Conservation (phyloP, 371 early-diverging fungal species). For the Chytridium lagenaria region DNA sequence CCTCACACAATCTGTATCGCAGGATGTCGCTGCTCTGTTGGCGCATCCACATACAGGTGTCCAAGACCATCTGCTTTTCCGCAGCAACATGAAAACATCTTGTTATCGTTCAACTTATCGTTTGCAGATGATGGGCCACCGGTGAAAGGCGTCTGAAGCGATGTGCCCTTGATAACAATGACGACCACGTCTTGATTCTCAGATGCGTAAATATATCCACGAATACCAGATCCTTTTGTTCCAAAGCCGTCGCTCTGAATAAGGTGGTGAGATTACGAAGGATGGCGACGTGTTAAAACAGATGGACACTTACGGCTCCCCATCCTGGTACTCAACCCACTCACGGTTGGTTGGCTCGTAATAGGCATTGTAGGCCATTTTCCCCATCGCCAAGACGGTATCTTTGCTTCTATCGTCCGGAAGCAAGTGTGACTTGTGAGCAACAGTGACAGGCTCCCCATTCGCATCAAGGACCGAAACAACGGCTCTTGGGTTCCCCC, state of each 20-base stretch:
- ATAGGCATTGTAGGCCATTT: constrained; percentile 65
- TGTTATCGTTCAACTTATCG: constrained; percentile 75
- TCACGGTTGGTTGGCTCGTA: constrained; percentile 32
- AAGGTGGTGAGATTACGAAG: neutral
- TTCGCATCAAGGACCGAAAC: neutral
- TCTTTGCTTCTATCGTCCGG: constrained; percentile 24
- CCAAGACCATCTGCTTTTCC: constrained; percentile 71
- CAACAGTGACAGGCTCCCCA: neutral
- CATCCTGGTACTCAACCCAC: constrained; percentile 81
- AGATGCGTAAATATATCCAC: constrained; percentile 86
- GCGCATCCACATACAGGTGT: constrained; percentile 17
- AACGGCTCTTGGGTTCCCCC: neutral
- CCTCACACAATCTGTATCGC: constrained; percentile 35
- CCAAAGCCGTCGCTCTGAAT: constrained; percentile 55
- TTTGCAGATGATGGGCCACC: constrained; percentile 73
- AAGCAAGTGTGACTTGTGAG: constrained; percentile 12
- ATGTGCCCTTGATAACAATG: constrained; percentile 91
- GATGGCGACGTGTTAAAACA: neutral
- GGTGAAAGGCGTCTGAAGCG: constrained; percentile 59
- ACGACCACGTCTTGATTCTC: constrained; percentile 70
- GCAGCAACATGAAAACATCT: constrained; percentile 96
- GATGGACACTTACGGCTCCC: constrained; percentile 38
- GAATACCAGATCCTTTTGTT: constrained; percentile 46
- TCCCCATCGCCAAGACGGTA: constrained; percentile 11
- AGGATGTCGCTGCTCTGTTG: constrained; percentile 13